These are phyloP conservation scores for Euptelea pleiosperma DNA, from an alignment of 164 flowering plant genomes.

Conservation along the genomic window DNA sequence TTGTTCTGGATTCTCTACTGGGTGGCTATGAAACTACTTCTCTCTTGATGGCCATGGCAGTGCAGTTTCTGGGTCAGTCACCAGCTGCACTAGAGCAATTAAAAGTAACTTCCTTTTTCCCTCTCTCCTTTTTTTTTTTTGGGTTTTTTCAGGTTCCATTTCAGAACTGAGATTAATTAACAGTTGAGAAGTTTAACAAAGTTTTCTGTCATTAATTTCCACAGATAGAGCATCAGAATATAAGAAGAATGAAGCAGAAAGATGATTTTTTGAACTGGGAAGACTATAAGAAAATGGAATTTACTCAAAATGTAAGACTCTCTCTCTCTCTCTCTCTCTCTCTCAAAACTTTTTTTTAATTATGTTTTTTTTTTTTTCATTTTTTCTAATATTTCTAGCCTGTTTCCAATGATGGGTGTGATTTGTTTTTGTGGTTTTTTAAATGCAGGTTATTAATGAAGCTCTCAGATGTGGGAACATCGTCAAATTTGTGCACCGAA, in stretches of 20 bases:
- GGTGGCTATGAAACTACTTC: conserved; percentile 80
- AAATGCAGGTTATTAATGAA: conserved; percentile 59
- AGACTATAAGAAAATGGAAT: conserved; percentile 61
- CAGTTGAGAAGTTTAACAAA: too few relatives aligned
- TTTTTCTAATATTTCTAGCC: conserved; percentile 3
- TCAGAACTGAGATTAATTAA: too few relatives aligned
- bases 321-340: not conserved
- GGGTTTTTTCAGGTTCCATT: too few relatives aligned
- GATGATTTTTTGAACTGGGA: conserved; percentile 57
- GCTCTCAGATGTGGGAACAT: conserved; percentile 66
- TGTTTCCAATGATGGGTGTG: conserved; percentile 13
- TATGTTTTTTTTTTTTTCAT: not conserved
- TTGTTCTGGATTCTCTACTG: conserved; percentile 58
- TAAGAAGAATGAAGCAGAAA: conserved; percentile 40
- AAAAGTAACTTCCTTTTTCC: conserved; percentile 31
- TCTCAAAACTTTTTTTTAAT: too few relatives aligned
- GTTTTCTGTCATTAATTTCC: not conserved
- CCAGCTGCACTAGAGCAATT: conserved; percentile 44
- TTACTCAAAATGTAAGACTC: conserved; percentile 51
- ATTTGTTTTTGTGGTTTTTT: conserved; percentile 1
- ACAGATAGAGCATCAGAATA: conserved; percentile 50
- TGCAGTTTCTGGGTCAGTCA: conserved; percentile 47
- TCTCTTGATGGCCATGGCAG: conserved; percentile 50
- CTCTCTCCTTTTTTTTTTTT: not conserved
- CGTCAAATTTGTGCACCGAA: conserved; percentile 70